phyloP scores from a whole-genome alignment of 495 filamentous ascomycete genomes.

The Neurospora sp. region DNA sequence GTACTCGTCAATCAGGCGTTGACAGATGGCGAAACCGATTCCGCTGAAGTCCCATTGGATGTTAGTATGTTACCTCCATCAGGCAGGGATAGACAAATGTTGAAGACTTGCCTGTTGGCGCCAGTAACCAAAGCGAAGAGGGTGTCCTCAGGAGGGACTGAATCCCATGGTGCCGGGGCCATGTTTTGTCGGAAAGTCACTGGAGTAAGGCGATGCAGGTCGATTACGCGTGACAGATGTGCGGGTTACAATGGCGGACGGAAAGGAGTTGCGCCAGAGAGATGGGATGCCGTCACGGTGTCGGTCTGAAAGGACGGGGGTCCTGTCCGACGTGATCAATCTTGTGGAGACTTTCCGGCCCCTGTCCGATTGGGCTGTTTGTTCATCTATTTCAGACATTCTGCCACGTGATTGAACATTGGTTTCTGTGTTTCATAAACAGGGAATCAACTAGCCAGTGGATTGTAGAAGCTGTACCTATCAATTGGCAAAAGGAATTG shows the following conservation, averaged over 20 bases:
- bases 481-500: background rate
- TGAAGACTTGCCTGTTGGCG: constrained; percentile 53
- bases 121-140: constrained; percentile 56
- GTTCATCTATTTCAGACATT: background rate
- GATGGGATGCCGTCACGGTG: too few species aligned
- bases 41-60: constrained; percentile 45
- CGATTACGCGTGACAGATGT: background rate
- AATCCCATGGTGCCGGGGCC: constrained; percentile 42
- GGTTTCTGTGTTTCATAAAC: background rate
- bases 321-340: background rate
- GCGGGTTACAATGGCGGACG: background rate
- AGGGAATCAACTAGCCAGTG: background rate
- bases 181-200: constrained; percentile 10
- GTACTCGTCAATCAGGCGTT: constrained; percentile 88
- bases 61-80: constrained; percentile 5
- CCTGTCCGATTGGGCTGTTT: background rate
- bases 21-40: constrained; percentile 77
- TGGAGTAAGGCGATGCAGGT: background rate
- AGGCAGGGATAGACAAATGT: background rate
- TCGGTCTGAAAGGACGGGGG: background rate
- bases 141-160: constrained; percentile 33
- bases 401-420: background rate
- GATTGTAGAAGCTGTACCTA: background rate
- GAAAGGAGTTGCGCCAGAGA: background rate
- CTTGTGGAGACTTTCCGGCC: background rate